These are phyloP conservation scores for Guyanaporus albipodus DNA, from an alignment of 768 basidiomycete species.

Conservation along the genomic window DNA sequence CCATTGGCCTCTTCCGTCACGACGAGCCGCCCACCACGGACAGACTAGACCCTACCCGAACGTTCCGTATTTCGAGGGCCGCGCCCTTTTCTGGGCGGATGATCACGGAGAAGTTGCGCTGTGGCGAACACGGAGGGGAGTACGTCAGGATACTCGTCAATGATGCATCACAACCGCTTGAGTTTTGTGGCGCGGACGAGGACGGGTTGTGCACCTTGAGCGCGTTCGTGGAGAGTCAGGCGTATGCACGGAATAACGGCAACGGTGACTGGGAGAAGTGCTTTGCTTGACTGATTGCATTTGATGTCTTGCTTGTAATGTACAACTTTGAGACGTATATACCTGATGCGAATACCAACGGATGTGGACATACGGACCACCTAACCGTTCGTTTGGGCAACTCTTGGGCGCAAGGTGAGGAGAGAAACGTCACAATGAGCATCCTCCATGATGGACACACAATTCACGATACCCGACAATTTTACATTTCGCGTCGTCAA, in stretches of 20 bases:
- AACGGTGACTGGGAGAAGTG: constrained; percentile 71
- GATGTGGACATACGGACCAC: too few species aligned
- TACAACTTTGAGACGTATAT: too few species aligned
- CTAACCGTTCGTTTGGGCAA: too few species aligned
- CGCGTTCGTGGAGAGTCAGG: constrained; percentile 67
- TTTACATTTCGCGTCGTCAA: too few species aligned
- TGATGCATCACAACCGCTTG: constrained; percentile 60
- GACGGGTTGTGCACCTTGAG: constrained; percentile 62
- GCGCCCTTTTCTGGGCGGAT: constrained; percentile 75
- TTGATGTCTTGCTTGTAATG: too few species aligned
- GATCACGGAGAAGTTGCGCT: constrained; percentile 67
- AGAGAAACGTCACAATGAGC: too few species aligned
- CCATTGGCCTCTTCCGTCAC: constrained; percentile 54
- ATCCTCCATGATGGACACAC: too few species aligned
- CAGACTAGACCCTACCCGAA: constrained; percentile 24
- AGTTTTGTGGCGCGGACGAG: constrained; percentile 51
- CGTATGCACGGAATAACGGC: constrained; percentile 63
- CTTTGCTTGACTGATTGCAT: too few species aligned
- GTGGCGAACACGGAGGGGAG: constrained; percentile 31
- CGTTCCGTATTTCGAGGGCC: constrained; percentile 56
- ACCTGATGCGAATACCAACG: too few species aligned
- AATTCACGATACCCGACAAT: too few species aligned
- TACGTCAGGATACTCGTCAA: constrained; percentile 78
- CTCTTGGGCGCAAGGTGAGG: too few species aligned
- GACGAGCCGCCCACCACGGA: constrained; percentile 11